Percentiles rank a stretch among this genome's conserved stretches.
phyloP scores from a whole-genome alignment of 1,284 basidiomycete genomes.

The Mycena citricolor region DNA sequence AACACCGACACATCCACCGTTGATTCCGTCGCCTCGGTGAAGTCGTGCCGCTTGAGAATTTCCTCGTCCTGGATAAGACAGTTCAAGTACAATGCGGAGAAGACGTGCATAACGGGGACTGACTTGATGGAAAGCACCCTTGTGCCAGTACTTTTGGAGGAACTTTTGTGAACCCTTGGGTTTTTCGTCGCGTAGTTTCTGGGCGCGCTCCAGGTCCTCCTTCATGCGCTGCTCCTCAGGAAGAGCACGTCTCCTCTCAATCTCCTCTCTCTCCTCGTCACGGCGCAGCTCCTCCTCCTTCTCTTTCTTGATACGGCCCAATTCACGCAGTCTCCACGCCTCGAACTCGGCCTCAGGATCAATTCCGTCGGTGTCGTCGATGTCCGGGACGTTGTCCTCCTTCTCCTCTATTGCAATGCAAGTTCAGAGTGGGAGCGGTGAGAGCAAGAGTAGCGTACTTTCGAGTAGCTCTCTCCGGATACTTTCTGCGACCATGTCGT shows the following conservation, averaged over 20 bases:
- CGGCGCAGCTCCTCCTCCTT: slow-evolving; percentile 77
- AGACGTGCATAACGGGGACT: slow-evolving; percentile 21
- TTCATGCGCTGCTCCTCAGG: slow-evolving; percentile 89
- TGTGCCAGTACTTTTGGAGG: slow-evolving; percentile 98
- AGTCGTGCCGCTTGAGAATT: slow-evolving; percentile 83
- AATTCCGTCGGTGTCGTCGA: slow-evolving; percentile 94
- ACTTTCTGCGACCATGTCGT: slow-evolving; percentile 85
- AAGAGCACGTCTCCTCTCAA: slow-evolving; percentile 86
- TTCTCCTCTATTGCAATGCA: slow-evolving; percentile 70
- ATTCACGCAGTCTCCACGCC: slow-evolving; percentile 92
- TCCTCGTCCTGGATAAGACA: slow-evolving; percentile 73
- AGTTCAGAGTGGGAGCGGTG: slow-evolving; percentile 4
- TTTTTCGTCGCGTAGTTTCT: slow-evolving; percentile 79
- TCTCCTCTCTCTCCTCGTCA: slow-evolving; percentile 85
- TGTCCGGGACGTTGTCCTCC: slow-evolving; percentile 77
- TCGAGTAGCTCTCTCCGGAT: slow-evolving; percentile 82
- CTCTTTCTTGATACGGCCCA: slow-evolving; percentile 88
- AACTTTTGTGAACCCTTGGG: slow-evolving; percentile 89
- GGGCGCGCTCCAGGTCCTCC: slow-evolving; percentile 87
- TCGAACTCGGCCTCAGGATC: slow-evolving; percentile 93
- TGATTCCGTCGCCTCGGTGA: slow-evolving; percentile 84
- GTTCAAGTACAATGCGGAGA: slow-evolving; percentile 5
- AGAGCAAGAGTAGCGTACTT: slow-evolving; percentile 49
- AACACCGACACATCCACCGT: slow-evolving; percentile 84
- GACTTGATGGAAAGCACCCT: slow-evolving; percentile 97